phyloP scores from a whole-genome alignment of 176 grass and related monocot genomes.

The Pontederia crassipes region DNA sequence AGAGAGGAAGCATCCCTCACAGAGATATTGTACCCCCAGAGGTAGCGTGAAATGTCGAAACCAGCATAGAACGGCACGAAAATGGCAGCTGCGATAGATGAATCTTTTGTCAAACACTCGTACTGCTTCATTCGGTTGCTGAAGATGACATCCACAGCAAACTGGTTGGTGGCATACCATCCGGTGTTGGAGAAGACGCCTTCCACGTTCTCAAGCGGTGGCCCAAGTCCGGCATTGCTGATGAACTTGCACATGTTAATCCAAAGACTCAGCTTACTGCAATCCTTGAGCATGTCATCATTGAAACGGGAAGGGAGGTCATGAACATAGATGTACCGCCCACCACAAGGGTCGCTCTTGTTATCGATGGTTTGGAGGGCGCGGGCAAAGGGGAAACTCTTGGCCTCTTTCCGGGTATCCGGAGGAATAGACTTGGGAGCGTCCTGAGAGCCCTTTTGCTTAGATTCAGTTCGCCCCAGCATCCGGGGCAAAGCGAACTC shows the following conservation, averaged over 20 bases:
- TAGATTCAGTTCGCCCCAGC: not conserved
- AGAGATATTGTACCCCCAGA: conserved; percentile 82
- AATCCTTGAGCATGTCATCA: conserved; percentile 80
- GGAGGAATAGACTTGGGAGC: not conserved
- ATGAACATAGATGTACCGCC: conserved; percentile 98
- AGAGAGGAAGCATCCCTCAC: conserved; percentile 67
- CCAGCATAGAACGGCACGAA: conserved; percentile 97
- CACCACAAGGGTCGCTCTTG: conserved; percentile 72
- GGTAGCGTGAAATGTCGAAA: conserved; percentile 70
- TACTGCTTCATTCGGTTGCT: conserved; percentile 95
- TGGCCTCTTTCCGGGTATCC: not conserved
- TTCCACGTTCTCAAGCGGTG: conserved; percentile 55
- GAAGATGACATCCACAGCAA: conserved; percentile 86
- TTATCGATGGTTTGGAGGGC: conserved; percentile 67
- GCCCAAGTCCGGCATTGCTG: conserved; percentile 75
- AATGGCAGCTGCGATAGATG: conserved; percentile 65
- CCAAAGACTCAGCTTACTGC: conserved; percentile 70
- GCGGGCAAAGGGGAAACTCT: conserved; percentile 54
- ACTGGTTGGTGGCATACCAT: conserved; percentile 94
- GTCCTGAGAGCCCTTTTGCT: not conserved
- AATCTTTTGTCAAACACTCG: conserved; percentile 81
- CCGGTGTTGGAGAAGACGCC: conserved; percentile 83
- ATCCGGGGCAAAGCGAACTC: not conserved
- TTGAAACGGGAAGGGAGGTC: conserved; percentile 86
- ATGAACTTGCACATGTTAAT: conserved; percentile 97